Evolutionary conservation across 169 alveolate genomes (phyloP), one percentile per base, ranked within the genome.

Genomic region (Cytauxzoon felis): DNA sequence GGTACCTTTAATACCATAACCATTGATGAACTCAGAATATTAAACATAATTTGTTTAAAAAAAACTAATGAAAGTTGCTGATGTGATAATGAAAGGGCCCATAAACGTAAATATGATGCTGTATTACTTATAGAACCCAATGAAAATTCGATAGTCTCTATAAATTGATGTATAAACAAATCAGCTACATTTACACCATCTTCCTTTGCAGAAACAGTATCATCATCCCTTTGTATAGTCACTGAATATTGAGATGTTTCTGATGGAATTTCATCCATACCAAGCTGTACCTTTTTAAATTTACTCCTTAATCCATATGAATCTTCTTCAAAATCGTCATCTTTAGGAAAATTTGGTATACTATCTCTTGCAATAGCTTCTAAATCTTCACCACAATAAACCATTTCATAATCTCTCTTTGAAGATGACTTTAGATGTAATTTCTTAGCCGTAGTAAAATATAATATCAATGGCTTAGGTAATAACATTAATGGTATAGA

Each of bases 31-130:
- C 49, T 59, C 21, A 88, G 76, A 0, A 84, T 47, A 21, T 45
- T 52, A 32, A 76, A 52, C 4, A 87, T 62, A 9, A 92, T 83
- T 61, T 92, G 93, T 79, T 93, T 92, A 72, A 95, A 91, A 88
- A 95, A 93, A 32, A 95, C 98, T 33, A 86, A 85, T 1, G 98
- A 92, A 30, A 97, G 91, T 92, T 96, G 96, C 70, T 96, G 98
- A 87, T 98, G 99, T 0, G 99, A 99, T 61, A 98, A 90, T 19
- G 99, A 95, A 57, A 98, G 82, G 8, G 99, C 99, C 99, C 99
- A 97, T 59, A 94, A 87, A 70, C 99, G 96, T 67, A 98, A 90
- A 80, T 98, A 98, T 13, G 99, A 96, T 6, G 99, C 99, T 11
- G 99, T 98, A 86, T 98, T 97, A 41, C 99, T 95, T 34, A 98